Evolutionary conservation across 495 filamentous ascomycete species (phyloP).

Genomic region (Pyronema domesticum): DNA sequence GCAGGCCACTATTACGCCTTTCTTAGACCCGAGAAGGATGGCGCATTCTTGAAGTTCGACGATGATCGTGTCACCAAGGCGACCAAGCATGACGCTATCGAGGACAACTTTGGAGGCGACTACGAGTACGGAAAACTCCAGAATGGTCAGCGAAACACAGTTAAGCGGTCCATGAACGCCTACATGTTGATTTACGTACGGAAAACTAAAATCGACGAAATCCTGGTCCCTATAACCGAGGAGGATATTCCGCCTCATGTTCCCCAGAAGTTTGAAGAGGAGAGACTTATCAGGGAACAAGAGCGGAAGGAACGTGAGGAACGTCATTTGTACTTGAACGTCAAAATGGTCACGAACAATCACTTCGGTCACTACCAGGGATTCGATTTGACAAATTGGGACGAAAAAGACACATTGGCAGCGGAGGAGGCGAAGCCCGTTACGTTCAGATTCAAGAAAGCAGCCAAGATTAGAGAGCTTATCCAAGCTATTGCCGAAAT

Average conservation of each 20-base stretch:
- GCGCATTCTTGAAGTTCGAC: conserved; percentile 91
- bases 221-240: conserved; percentile 54
- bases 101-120: conserved; percentile 93
- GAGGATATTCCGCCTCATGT: conserved; percentile 73
- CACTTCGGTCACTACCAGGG: conserved; percentile 66
- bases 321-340: conserved; percentile 72
- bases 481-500: conserved; percentile 50
- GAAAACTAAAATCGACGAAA: conserved; percentile 59
- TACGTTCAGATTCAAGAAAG: conserved; percentile 50
- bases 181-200: conserved; percentile 99
- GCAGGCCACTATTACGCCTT: conserved; percentile 99
- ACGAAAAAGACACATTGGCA: conserved; percentile 29
- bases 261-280: conserved; percentile 56
- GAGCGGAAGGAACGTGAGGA: conserved; percentile 76
- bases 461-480: conserved; percentile 58
- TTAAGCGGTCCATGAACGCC: conserved; percentile 58
- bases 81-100: conserved; percentile 75
- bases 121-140: conserved; percentile 47
- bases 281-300: conserved; percentile 54
- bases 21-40: conserved; percentile 78
- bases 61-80: conserved; percentile 91
- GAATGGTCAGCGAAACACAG: conserved; percentile 42
- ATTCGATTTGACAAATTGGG: conserved; percentile 65
- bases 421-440: conserved; percentile 42
- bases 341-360: conserved; percentile 60